Evolutionary conservation across 495 filamentous ascomycete genomes (phyloP), one percentile per base, ranked within the genome.

Genomic region (Usnea hakonensis): DNA sequence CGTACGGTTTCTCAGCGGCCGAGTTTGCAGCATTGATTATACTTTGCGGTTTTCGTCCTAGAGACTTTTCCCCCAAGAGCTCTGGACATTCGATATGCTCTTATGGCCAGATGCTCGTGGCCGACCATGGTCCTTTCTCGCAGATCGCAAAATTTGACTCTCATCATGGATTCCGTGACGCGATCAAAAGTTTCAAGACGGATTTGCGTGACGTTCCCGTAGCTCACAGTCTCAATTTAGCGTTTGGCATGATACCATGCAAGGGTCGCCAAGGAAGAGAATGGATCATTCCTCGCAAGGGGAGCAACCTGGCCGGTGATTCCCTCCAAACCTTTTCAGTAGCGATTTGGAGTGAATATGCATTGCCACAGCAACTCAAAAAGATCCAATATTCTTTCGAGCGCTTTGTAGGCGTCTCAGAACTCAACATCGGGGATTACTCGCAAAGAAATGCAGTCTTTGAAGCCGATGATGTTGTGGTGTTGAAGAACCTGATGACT

Each of bases 11-110:
- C n/a, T 58, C 56, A 14, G 56, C 56, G 26, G 37, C 56, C 7
- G 56, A 58, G 56, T 58, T 58, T 40, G 26, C 56, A 58, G 56
- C 32, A 26, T 19, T 41, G 28, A 32, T 58, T 10, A 41, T 44
- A 14, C 8, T 58, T 0, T 58, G 56, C 26, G 56, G 56, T 19
- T 58, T 58, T 28, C 23, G 21, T 44, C 56, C 56, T n/a, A 19
- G 17, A 28, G 56, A 38, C 14, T 44, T 58, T 10, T 30, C 56
- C 11, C 55, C 38, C 3, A 3, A 44, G 28, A 44, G 37, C 56
- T 28, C 16, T 35, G 19, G 36, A 38, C 40, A 44, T 30, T 41
- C 56, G 40, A 32, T 19, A 13, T 35, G 23, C 2, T 33, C 13
- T 16, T 44, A 21, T 11, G 56, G 56, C 9, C 36, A 38, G 21